Evolutionary conservation across 768 basidiomycete genomes (phyloP).

Genomic region (Leccinum truebloodii): DNA sequence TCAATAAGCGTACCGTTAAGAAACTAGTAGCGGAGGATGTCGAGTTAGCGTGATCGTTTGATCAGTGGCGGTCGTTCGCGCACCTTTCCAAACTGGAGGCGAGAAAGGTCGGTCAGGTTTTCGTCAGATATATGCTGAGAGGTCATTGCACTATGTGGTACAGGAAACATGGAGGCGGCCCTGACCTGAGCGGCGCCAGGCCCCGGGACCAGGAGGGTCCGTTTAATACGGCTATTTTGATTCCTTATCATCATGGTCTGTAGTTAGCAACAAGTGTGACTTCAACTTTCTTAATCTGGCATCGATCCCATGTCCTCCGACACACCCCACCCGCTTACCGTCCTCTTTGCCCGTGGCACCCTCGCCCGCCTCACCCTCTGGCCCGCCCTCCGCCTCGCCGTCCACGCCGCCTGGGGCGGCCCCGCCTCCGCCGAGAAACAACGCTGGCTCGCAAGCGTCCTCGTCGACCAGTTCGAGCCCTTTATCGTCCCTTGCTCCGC

Average conservation of each 20-base stretch:
- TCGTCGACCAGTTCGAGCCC: constrained; percentile 78
- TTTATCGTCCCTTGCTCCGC: constrained; percentile 33
- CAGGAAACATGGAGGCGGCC: neutral
- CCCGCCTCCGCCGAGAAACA: constrained; percentile 69
- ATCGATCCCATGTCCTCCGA: constrained; percentile 12
- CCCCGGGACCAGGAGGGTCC: too few species aligned
- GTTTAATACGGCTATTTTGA: too few species aligned
- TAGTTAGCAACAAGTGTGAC: too few species aligned
- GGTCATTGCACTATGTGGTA: constrained; percentile 8
- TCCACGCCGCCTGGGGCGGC: constrained; percentile 87
- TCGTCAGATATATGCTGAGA: constrained; percentile 1
- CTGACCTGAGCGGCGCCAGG: constrained; percentile 19
- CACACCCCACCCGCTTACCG: constrained; percentile 43
- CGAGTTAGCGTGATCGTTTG: neutral
- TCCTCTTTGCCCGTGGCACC: constrained; percentile 85
- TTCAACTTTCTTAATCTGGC: too few species aligned
- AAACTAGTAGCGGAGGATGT: constrained; percentile 2
- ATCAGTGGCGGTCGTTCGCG: neutral
- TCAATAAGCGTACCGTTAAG: constrained; percentile 18
- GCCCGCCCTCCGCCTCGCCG: constrained; percentile 84
- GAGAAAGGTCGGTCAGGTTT: constrained; percentile 11
- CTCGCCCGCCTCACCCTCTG: constrained; percentile 81
- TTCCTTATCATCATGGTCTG: too few species aligned
- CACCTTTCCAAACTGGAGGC: constrained; percentile 26
- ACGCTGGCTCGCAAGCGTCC: constrained; percentile 79